These are phyloP conservation scores for Hemerocallis citrina DNA, from an alignment of 106 monocot genomes.

Conservation along the genomic window DNA sequence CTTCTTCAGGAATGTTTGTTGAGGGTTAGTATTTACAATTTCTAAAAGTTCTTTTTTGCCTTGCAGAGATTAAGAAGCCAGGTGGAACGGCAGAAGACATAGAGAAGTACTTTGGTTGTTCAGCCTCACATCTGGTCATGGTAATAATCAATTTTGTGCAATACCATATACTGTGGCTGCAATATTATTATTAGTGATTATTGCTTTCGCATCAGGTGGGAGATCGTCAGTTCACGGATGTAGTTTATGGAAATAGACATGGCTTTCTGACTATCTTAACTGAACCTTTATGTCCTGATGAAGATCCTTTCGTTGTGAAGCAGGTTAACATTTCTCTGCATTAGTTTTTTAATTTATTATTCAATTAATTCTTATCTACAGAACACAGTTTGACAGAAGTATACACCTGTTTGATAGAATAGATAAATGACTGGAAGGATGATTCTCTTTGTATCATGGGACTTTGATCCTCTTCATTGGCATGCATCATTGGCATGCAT, in stretches of 20 bases:
- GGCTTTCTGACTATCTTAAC: constrained; percentile 68
- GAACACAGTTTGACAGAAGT: too few species aligned
- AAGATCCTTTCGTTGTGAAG: constrained; percentile 51
- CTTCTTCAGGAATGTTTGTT: background rate
- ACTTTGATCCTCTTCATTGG: too few species aligned
- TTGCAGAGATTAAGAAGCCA: constrained; percentile 75
- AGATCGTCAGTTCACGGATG: constrained; percentile 67
- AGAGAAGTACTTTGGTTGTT: constrained; percentile 86
- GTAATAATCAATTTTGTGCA: constrained; percentile 23
- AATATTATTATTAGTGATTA: constrained; percentile 1
- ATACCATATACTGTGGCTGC: background rate
- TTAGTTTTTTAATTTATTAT: too few species aligned
- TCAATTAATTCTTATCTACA: too few species aligned
- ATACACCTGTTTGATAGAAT: too few species aligned
- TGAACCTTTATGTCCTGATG: constrained; percentile 47
- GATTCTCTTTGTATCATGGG: background rate
- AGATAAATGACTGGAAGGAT: background rate
- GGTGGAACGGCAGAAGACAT: constrained; percentile 73
- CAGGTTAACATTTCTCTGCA: constrained; percentile 17
- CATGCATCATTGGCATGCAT: too few species aligned
- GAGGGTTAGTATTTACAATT: background rate
- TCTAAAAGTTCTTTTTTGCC: background rate
- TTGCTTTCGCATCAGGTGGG: constrained; percentile 49
- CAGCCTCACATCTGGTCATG: constrained; percentile 72
- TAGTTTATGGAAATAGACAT: constrained; percentile 71